Conservation (phyloP, 2,329 filamentous ascomycete species). For the Curvularia lunata region DNA sequence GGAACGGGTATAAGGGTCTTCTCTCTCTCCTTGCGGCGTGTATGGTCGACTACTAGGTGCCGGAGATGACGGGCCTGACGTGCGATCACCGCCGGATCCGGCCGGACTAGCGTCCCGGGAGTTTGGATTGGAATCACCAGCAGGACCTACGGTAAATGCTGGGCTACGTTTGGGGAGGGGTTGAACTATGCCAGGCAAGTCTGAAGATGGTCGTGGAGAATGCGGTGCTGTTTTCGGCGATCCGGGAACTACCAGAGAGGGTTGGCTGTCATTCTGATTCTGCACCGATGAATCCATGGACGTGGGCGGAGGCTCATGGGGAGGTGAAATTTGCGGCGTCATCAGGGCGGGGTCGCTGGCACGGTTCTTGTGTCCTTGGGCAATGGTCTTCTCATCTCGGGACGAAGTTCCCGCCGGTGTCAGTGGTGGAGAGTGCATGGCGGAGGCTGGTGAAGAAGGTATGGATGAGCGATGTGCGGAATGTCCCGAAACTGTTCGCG, state of each 20-base stretch:
- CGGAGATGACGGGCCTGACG: constrained; percentile 59
- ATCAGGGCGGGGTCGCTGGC: constrained; percentile 58
- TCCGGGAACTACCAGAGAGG: constrained; percentile 32
- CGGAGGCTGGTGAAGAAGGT: constrained; percentile 69
- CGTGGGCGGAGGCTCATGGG: constrained; percentile 61
- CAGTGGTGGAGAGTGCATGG: constrained; percentile 85
- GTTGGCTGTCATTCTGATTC: constrained; percentile 26
- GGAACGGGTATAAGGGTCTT: constrained; percentile 86
- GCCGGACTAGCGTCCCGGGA: constrained; percentile 69
- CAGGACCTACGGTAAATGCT: constrained; percentile 63
- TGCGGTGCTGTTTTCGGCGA: constrained; percentile 42
- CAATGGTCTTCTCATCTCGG: constrained; percentile 56
- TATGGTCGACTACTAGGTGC: constrained; percentile 73
- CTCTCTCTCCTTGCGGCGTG: constrained; percentile 77
- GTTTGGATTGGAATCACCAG: constrained; percentile 59
- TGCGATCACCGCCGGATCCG: constrained; percentile 59
- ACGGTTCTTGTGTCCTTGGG: constrained; percentile 46
- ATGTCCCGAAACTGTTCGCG: constrained; percentile 59
- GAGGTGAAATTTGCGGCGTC: constrained; percentile 63
- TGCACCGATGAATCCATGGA: constrained; percentile 43
- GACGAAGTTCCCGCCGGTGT: constrained; percentile 80
- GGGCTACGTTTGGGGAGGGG: constrained; percentile 58
- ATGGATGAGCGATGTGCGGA: constrained; percentile 56
- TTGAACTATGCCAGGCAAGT: constrained; percentile 52
- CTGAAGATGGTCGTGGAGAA: constrained; percentile 53